These are phyloP conservation scores for Cordyceps fumosorosea DNA, from an alignment of 2,329 filamentous ascomycete genomes.

Conservation along the genomic window DNA sequence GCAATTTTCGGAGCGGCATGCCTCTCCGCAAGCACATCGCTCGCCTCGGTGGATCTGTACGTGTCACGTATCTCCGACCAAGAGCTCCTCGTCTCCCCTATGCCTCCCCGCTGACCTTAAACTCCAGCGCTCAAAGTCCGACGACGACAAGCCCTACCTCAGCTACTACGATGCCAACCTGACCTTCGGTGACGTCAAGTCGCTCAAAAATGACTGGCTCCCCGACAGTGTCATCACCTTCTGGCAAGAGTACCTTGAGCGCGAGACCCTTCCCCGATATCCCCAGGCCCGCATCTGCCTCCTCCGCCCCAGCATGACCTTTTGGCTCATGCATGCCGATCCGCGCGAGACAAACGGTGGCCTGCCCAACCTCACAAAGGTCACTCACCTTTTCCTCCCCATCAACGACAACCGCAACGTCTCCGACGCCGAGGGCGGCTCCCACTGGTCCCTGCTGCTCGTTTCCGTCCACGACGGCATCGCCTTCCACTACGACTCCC, in stretches of 20 bases:
- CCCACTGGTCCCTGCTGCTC: conserved; percentile 90
- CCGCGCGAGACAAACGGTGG: conserved; percentile 54
- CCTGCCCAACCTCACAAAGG: conserved; percentile 71
- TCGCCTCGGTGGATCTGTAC: conserved; percentile 41
- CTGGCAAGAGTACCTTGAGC: conserved; percentile 96
- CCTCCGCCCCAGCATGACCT: conserved; percentile 86
- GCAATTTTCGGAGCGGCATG: conserved; percentile 25
- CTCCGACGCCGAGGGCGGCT: conserved; percentile 75
- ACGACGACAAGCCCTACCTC: conserved; percentile 33
- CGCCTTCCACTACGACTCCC: conserved; percentile 93
- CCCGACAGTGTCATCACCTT: conserved; percentile 97
- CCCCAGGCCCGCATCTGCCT: conserved; percentile 82
- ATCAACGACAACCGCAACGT: conserved; percentile 83
- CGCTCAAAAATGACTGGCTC: conserved; percentile 87
- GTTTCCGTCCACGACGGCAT: conserved; percentile 84
- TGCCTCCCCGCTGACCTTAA: conserved; percentile 13
- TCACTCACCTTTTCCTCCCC: conserved; percentile 91
- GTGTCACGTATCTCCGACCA: conserved; percentile 11
- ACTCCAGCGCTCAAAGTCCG: conserved; percentile 40
- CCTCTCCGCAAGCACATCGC: conserved; percentile 37
- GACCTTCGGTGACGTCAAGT: conserved; percentile 81
- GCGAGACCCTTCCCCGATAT: conserved; percentile 73
- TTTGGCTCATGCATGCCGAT: conserved; percentile 75
- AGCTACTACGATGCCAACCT: conserved; percentile 44
- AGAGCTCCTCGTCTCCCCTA: conserved; percentile 8